phyloP scores from a whole-genome alignment of 257 asterid species.

The Solanum etuberosum region DNA sequence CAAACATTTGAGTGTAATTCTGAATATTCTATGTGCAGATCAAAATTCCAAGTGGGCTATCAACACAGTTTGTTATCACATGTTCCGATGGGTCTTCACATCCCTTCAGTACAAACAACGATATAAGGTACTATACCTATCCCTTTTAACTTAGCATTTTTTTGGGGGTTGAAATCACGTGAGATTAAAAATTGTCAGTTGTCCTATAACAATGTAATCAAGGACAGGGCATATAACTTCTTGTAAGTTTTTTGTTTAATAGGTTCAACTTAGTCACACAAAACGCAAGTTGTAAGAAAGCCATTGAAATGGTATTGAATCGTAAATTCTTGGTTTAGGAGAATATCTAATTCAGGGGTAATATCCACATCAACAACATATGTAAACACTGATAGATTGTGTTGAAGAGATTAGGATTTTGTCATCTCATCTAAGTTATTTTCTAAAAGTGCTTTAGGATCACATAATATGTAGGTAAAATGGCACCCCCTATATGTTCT shows the following conservation, averaged over 20 bases:
- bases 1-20: neutral
- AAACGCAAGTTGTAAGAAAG: neutral
- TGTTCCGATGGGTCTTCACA: conserved; percentile 71
- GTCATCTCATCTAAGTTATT: neutral
- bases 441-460: neutral
- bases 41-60: conserved; percentile 79
- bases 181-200: neutral
- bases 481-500: neutral
- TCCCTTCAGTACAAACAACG: conserved; percentile 74
- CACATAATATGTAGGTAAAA: neutral
- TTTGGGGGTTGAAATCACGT: neutral
- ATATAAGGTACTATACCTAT: conserved; percentile 44
- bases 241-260: neutral
- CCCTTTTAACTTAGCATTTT: neutral
- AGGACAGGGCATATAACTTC: neutral
- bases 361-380: neutral
- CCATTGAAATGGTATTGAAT: neutral
- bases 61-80: conserved; percentile 74
- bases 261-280: neutral
- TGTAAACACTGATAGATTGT: neutral
- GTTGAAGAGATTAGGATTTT: neutral
- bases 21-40: conserved; percentile 40
- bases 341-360: neutral
- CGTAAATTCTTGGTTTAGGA: neutral
- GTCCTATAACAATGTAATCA: neutral